phyloP scores from a whole-genome alignment of 805 yeast genomes.

The Barnettozyma californica region DNA sequence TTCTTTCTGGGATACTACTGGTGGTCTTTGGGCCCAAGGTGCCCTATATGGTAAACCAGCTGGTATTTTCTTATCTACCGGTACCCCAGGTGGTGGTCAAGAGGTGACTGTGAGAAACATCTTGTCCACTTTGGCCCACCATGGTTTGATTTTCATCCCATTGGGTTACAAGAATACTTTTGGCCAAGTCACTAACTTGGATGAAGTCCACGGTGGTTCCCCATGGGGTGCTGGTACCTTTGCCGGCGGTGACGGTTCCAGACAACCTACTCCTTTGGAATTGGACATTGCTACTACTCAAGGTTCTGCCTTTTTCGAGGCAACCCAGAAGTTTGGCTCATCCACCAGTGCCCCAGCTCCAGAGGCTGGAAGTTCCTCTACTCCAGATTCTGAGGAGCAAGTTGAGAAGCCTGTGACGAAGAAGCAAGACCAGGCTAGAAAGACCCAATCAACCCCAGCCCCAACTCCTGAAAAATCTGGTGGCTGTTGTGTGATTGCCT shows the following conservation, averaged over 20 bases:
- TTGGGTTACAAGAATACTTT: slow-evolving; percentile 63
- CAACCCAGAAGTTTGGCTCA: slow-evolving; percentile 30
- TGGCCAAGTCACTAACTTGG: slow-evolving; percentile 48
- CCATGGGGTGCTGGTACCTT: slow-evolving; percentile 86
- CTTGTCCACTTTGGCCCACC: slow-evolving; percentile 60
- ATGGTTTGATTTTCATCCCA: slow-evolving; percentile 74
- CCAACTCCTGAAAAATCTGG: slow-evolving; percentile 21
- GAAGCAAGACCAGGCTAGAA: slow-evolving; percentile 12
- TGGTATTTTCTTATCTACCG: slow-evolving; percentile 67
- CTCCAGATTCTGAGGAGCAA: slow-evolving; percentile 6
- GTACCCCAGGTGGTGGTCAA: slow-evolving; percentile 74
- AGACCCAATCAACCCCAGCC: slow-evolving; percentile 15
- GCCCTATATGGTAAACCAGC: slow-evolving; percentile 67
- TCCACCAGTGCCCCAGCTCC: slow-evolving; percentile 6
- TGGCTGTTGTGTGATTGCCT: slow-evolving; percentile 30
- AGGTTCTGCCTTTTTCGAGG: slow-evolving; percentile 58
- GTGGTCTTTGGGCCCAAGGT: slow-evolving; percentile 71
- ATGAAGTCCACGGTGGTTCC: slow-evolving; percentile 74
- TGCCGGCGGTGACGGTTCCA: slow-evolving; percentile 73
- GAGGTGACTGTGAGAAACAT: slow-evolving; percentile 62
- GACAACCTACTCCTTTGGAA: slow-evolving; percentile 62
- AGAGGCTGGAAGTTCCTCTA: slow-evolving; percentile 5
- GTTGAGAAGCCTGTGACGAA: slow-evolving; percentile 1
- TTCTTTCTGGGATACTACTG: slow-evolving; percentile 73
- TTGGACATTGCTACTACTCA: slow-evolving; percentile 58